Evolutionary conservation across 768 basidiomycete species (phyloP), one percentile per base, ranked within the genome.

Genomic region (Agrocybe pediades): DNA sequence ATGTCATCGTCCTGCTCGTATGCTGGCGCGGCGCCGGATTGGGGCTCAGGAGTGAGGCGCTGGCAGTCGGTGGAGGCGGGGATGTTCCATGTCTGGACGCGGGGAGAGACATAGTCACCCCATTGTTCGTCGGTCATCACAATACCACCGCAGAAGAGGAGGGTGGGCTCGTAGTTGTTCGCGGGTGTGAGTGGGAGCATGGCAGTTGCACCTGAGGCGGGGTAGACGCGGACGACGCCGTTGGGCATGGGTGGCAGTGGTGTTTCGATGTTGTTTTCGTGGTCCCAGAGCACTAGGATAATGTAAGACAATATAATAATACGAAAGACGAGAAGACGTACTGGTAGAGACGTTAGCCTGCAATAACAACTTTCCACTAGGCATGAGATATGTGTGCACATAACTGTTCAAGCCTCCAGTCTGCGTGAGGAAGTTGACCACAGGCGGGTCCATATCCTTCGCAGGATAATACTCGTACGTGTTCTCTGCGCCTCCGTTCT

Each of bases 131-230:
- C 84, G 2, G 85, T 76, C 80, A 95, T 87, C 67, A 88, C 79
- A 3, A 84, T 82, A 24, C 96, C 96, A 43, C 96, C 96, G 60
- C 95, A 98, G 74, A 98, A 95, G 41, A 98, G 64, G 33, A 97
- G 65, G 0, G 92, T 92, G 0, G 88, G 91, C 0, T 78, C 82
- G 68, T 90, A 98, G 65, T 91, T 88, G 75, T 96, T 97, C 20
- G 78, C 87, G 7, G 90, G 88, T 1, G 92, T 95, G 20, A 98
- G 79, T 7, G 95, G 95, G 0, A 98, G 81, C 89, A 98, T 92
- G 42, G 89, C 89, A 2, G 80, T 81, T 0, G 88, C 95, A 27
- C 91, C 93, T 6, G 93, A 93, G 0, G 89, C 95, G 8, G 94
- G 94, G 65, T 95, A 95, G 1, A 92, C 89, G 19, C 93, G 87